Evolutionary conservation across 2,329 filamentous ascomycete genomes (phyloP), one percentile per base, ranked within the genome.

Genomic region (Colletotrichum coccodes): DNA sequence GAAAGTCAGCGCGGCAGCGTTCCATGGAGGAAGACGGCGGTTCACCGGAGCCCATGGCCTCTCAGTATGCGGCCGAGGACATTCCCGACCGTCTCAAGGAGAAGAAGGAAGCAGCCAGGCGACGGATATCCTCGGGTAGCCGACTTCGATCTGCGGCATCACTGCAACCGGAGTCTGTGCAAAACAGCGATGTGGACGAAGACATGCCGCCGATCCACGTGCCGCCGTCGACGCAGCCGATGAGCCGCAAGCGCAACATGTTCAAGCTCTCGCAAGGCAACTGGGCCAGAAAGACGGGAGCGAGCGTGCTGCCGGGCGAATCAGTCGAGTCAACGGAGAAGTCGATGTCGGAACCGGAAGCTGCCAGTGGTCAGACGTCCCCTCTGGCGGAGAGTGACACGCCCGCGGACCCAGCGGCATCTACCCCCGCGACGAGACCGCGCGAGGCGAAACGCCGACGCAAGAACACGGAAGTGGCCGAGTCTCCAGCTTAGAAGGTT

Each of bases 191-290:
- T 12, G 40, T 69, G 23, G 66, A 69, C 23, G 62, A 69, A 23
- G 66, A 69, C 56, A 69, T 69, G 66, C 66, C 66, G 0, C 54
- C 54, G 12, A 69, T 69, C 12, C 66, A 44, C 40, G 49, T 69
- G 21, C 66, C 66, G 5, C 34, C 56, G 6, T 56, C 66, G 21
- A 68, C 61, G 3, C 65, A 60, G 38, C 49, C 49, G 26, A 36
- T 23, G 1, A n/a, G 16, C 5, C 23, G 53, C 26, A 40, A 52
- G 47, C 42, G 40, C 46, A 18, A n/a, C 46, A 64, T 59, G 28
- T 23, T 34, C 7, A 50, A 23, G 16, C 8, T 18, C 5, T 34
- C 46, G 18, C 32, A 23, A 21, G 62, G 66, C 9, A 65, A 54
- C 21, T 69, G 56, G 50, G 66, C 66, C 26, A 64, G 66, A 26